Base-by-base conservation (phyloP, 2,329 filamentous ascomycete genomes). In the Waltergamsia citrina region DNA sequence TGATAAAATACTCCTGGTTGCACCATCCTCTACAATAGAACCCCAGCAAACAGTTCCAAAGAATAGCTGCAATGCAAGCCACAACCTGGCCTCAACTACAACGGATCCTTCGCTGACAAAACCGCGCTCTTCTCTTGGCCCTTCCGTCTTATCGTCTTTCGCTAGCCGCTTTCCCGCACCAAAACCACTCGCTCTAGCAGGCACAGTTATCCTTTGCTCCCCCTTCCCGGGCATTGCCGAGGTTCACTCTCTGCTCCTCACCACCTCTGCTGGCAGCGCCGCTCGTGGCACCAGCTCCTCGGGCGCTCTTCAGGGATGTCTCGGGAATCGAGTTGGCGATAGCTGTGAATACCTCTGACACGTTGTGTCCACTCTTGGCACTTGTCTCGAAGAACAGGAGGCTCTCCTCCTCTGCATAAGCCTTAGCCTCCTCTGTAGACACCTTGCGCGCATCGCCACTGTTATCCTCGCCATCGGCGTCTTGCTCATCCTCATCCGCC, bases 271-370 rank as follows among this genome's bases (percentile, higher is more conserved):
- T 72, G 50, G 73, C 67, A 36, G 71, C 63, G 43, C 67, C 69
- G 37, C 71, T 65, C 14, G 76, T 69, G 31, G 77, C 80, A n/a
- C 74, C 71, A 14, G 73, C 67, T n/a, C 83, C 83, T 46, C 86
- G 76, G 22, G 84, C 74, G 33, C 81, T 88, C 75, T 96, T 96
- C 56, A 96, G 66, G 42, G 86, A 94, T 34, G 87, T 94, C 69
- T 98, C 92, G 2, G 92, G 92, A 50, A 98, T 98, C 26, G 88
- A 87, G 54, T 96, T 96, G 39, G 92, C 92, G 54, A 98, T 98
- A 21, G 92, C 92, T 29, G 88, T 95, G 55, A 98, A 98, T 21
- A 98, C 92, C 49, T 95, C 90, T 34, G 82, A 78, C 25, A 98
- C 92, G 57, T 95, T 95, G 53, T 83, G 74, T 18, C 92, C 92